Conservation (phyloP, 1,284 basidiomycete species). For the Schizophyllum commune region DNA sequence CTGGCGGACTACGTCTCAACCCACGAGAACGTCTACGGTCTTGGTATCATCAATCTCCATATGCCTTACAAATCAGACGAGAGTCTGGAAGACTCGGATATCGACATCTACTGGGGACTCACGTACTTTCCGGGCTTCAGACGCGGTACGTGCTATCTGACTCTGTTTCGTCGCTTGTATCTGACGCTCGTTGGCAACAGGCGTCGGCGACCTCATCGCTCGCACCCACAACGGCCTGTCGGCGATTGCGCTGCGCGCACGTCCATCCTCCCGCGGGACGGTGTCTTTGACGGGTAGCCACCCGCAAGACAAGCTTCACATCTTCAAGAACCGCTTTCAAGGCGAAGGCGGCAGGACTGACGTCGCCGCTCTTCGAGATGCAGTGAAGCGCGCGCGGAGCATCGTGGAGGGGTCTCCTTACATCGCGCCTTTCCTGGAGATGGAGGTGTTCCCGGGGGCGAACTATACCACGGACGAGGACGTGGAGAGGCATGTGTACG, state of each 20-base stretch:
- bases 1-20: conserved; percentile 16
- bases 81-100: conserved; percentile 15
- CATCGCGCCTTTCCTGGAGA: conserved; percentile 10
- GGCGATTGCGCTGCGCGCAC: conserved; percentile 20
- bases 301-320: conserved; percentile 22
- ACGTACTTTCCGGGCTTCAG: conserved; percentile 19
- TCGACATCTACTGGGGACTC: conserved; percentile 19
- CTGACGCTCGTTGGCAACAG: conserved; percentile 7
- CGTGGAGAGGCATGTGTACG: conserved; percentile 13
- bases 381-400: conserved; percentile 15
- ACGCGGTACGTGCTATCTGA: conserved; percentile 2
- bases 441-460: conserved; percentile 18
- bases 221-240: conserved; percentile 17
- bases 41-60: neutral
- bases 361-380: conserved; percentile 18
- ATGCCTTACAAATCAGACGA: neutral
- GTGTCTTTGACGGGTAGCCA: conserved; percentile 22
- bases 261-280: conserved; percentile 20
- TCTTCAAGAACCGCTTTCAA: conserved; percentile 21
- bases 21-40: conserved; percentile 16
- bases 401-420: conserved; percentile 14
- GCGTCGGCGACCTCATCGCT: conserved; percentile 15
- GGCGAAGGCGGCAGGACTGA: conserved; percentile 14
- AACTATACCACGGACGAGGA: conserved; percentile 17
- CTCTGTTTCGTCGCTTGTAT: too few species aligned